Percentiles rank a stretch among this genome's conserved stretches.
These are phyloP conservation scores for Podospora tetraspora DNA, from an alignment of 495 filamentous ascomycete genomes.

Conservation along the genomic window DNA sequence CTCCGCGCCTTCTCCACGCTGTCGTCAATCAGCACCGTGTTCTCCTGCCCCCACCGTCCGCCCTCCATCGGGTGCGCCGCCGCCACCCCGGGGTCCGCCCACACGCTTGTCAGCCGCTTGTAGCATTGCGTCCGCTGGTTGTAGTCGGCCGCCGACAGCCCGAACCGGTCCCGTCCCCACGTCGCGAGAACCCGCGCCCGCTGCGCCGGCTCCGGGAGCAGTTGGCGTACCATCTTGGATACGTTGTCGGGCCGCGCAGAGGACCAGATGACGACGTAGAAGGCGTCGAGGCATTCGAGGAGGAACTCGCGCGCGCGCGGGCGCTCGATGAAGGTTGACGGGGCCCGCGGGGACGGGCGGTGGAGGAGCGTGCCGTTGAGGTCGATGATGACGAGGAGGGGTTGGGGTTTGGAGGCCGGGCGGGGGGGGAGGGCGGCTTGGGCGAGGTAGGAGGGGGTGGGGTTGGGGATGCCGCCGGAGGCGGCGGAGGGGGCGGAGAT, in stretches of 20 bases:
- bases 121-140: slow-evolving; percentile 73
- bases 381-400: slow-evolving; percentile 78
- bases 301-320: slow-evolving; percentile 63
- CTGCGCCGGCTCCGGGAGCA: slow-evolving; percentile 39
- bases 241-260: slow-evolving; percentile 73
- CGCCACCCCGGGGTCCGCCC: slow-evolving; percentile 54
- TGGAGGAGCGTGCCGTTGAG: slow-evolving; percentile 85
- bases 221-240: slow-evolving; percentile 48
- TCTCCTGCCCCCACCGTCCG: slow-evolving; percentile 65
- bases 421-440: slow-evolving; percentile 22
- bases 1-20: slow-evolving; percentile 66
- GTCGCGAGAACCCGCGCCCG: slow-evolving; percentile 53
- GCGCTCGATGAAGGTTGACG: slow-evolving; percentile 54
- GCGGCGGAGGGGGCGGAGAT: slow-evolving; percentile 32
- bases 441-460: slow-evolving; percentile 37
- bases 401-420: slow-evolving; percentile 26
- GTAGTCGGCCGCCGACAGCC: slow-evolving; percentile 59
- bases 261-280: slow-evolving; percentile 86
- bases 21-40: slow-evolving; percentile 90
- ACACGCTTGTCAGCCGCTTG: slow-evolving; percentile 71
- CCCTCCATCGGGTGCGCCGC: slow-evolving; percentile 34
- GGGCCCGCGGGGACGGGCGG: slow-evolving; percentile 49
- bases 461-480: slow-evolving; percentile 48
- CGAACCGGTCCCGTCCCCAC: slow-evolving; percentile 79
- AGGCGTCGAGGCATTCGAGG: slow-evolving; percentile 56